These are phyloP conservation scores for Exsudoporus frostii DNA, from an alignment of 768 basidiomycete species.

Conservation along the genomic window DNA sequence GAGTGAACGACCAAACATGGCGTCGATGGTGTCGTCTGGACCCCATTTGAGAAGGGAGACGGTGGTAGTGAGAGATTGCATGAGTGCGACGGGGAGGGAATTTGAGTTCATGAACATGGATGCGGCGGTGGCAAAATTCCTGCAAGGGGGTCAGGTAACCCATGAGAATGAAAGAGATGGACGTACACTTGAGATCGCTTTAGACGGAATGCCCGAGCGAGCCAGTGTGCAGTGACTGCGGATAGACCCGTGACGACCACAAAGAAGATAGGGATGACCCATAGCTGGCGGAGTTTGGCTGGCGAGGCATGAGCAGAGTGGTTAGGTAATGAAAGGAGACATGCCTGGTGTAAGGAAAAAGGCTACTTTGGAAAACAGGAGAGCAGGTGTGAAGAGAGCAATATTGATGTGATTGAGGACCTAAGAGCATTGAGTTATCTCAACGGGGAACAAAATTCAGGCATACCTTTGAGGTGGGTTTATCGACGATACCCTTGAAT, in stretches of 20 bases:
- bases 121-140: constrained; percentile 76
- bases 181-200: constrained; percentile 72
- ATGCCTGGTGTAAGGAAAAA: constrained; percentile 81
- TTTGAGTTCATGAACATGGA: constrained; percentile 95
- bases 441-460: too few relatives aligned
- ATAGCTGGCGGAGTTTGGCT: constrained; percentile 79
- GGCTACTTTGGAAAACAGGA: constrained; percentile 93
- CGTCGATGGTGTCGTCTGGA: constrained; percentile 71
- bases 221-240: constrained; percentile 58
- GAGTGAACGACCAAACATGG: constrained; percentile 89
- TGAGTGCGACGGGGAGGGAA: constrained; percentile 90
- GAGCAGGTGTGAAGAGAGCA: constrained; percentile 82
- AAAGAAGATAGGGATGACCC: constrained; percentile 87
- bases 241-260: constrained; percentile 70
- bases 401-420: constrained; percentile 82
- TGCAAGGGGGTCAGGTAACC: constrained; percentile 22
- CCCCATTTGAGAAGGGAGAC: constrained; percentile 84
- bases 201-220: constrained; percentile 64
- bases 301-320: background rate
- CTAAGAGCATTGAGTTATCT: constrained; percentile 33
- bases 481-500: constrained; percentile 76
- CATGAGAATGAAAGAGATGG: background rate
- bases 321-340: constrained; percentile 12
- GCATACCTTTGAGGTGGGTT: constrained; percentile 80
- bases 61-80: constrained; percentile 84